Evolutionary conservation across 768 basidiomycete genomes (phyloP).

Genomic region (Chiua virens): DNA sequence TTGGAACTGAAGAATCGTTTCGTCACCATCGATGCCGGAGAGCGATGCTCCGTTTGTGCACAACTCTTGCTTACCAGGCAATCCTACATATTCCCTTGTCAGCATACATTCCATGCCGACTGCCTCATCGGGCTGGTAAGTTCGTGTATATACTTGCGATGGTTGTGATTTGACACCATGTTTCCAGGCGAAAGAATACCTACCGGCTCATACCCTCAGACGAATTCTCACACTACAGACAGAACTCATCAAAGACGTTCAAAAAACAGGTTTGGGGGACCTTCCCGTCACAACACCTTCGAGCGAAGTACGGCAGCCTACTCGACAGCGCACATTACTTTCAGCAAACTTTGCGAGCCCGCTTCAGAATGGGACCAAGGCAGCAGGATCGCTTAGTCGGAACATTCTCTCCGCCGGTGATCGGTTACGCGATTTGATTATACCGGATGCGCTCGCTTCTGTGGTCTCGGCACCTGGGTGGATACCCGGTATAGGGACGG

Average conservation of each 20-base stretch:
- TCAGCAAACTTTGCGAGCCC: slow-evolving; percentile 71
- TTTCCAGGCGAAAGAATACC: slow-evolving; percentile 83
- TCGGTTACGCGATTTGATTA: slow-evolving; percentile 83
- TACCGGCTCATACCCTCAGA: slow-evolving; percentile 78
- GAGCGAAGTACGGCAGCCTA: slow-evolving; percentile 42
- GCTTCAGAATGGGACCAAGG: slow-evolving; percentile 62
- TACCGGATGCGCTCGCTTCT: slow-evolving; percentile 89
- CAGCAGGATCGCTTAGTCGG: slow-evolving; percentile 67
- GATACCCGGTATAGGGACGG: slow-evolving; percentile 66
- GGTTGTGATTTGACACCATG: background rate
- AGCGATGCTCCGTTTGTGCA: slow-evolving; percentile 82
- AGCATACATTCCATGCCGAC: slow-evolving; percentile 96
- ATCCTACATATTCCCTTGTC: slow-evolving; percentile 98
- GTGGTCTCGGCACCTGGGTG: slow-evolving; percentile 77
- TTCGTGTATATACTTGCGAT: slow-evolving; percentile 9
- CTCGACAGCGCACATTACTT: slow-evolving; percentile 62
- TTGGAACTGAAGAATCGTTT: slow-evolving; percentile 82
- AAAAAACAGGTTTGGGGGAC: slow-evolving; percentile 31
- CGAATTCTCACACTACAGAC: slow-evolving; percentile 85
- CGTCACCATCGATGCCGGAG: slow-evolving; percentile 85
- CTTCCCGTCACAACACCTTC: slow-evolving; percentile 35
- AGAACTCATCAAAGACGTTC: slow-evolving; percentile 66
- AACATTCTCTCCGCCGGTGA: slow-evolving; percentile 89
- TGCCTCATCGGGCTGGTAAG: slow-evolving; percentile 92
- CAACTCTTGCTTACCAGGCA: slow-evolving; percentile 79